These are phyloP conservation scores for Lactuca saligna DNA, from an alignment of 129 eudicot species.

Conservation along the genomic window DNA sequence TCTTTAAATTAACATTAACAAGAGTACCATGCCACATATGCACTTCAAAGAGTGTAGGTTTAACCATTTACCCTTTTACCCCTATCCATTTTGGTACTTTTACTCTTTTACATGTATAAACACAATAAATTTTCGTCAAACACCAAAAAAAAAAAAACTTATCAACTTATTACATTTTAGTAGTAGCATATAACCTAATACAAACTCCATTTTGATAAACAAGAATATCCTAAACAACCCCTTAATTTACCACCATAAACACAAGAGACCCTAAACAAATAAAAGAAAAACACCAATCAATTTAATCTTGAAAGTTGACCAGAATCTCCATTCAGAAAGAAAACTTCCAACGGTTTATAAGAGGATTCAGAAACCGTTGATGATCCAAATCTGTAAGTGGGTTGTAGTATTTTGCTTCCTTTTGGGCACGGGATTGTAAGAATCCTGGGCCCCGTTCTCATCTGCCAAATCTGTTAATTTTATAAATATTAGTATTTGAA, in stretches of 20 bases:
- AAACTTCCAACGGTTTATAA: constrained; percentile 76
- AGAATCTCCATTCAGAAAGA: constrained; percentile 90
- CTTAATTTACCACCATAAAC: background rate
- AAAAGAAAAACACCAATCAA: constrained; percentile 24
- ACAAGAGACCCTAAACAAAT: background rate
- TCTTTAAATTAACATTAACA: background rate
- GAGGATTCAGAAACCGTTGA: constrained; percentile 44
- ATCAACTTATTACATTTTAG: too few relatives aligned
- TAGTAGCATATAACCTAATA: too few relatives aligned
- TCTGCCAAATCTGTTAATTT: constrained; percentile 61
- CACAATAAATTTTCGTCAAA: too few relatives aligned
- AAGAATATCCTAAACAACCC: too few relatives aligned
- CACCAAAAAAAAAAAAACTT: too few relatives aligned
- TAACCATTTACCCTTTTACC: too few relatives aligned
- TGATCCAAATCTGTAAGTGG: constrained; percentile 81
- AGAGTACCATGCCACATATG: too few relatives aligned
- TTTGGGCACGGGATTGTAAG: constrained; percentile 68
- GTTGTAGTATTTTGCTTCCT: constrained; percentile 91
- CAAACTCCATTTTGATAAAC: too few relatives aligned
- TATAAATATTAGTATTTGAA: too few relatives aligned
- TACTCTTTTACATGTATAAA: too few relatives aligned
- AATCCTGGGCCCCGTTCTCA: constrained; percentile 92
- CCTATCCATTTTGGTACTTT: too few relatives aligned
- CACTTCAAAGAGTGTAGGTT: too few relatives aligned
- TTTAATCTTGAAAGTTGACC: constrained; percentile 80